These are phyloP conservation scores for Penicillium sumatraense DNA, from an alignment of 2,329 filamentous ascomycete genomes.

Conservation along the genomic window DNA sequence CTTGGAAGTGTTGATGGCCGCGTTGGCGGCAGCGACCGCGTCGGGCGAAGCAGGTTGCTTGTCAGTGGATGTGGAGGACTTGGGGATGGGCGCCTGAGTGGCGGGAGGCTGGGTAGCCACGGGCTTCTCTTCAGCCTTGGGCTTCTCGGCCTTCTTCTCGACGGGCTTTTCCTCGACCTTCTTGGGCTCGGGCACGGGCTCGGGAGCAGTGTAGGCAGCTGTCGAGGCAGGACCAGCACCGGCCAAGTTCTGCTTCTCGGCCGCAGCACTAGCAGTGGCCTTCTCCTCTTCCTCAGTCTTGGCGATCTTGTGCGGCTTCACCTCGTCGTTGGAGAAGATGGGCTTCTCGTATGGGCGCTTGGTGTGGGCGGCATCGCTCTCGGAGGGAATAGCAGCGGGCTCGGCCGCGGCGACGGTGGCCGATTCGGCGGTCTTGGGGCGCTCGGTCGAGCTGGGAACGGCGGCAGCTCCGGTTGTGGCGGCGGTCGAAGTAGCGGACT, in stretches of 20 bases:
- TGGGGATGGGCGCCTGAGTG: constrained; percentile 7
- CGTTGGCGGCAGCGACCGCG: constrained; percentile 25
- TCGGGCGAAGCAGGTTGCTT: constrained; percentile 15
- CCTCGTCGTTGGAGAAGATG: constrained; percentile 35
- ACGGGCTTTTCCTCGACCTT: constrained; percentile 8
- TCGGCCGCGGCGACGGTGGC: constrained; percentile 2
- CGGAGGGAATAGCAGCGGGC: constrained; percentile 9
- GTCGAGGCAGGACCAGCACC: constrained; percentile 27
- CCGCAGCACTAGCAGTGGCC: constrained; percentile 10
- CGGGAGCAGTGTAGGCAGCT: constrained; percentile 23
- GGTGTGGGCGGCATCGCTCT: constrained; percentile 28
- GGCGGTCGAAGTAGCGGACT: constrained; percentile 22
- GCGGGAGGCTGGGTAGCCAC: constrained; percentile 13
- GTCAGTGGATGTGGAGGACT: constrained; percentile 10
- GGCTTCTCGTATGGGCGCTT: constrained; percentile 45
- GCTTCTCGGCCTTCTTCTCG: not conserved
- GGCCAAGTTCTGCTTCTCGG: constrained; percentile 23
- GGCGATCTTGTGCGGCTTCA: constrained; percentile 41
- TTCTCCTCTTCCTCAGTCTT: constrained; percentile 36
- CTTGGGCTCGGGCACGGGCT: constrained; percentile 19
- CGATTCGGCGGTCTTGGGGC: constrained; percentile 16
- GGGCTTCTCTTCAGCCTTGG: constrained; percentile 16
- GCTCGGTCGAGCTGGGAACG: constrained; percentile 12
- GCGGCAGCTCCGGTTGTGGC: constrained; percentile 10
- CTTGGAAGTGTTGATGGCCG: constrained; percentile 26